Base-by-base conservation (phyloP, 208 protist species). In the Strigomonas culicis region DNA sequence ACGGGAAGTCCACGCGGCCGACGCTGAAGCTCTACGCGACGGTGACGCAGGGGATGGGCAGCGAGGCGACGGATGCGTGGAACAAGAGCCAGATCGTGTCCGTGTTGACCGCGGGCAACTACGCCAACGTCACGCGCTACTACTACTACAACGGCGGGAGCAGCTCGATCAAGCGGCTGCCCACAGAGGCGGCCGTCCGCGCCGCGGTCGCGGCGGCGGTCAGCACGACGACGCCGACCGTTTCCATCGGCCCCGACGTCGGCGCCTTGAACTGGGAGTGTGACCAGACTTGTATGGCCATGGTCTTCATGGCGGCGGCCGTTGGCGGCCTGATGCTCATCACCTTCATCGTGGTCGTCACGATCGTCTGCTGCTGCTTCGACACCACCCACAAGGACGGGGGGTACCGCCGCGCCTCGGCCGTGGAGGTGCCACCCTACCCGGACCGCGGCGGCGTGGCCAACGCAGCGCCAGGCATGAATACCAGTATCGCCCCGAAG, bases 241-340 rank as follows among this genome's bases (percentile, higher is more conserved):
- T 74, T n/a, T 34, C 44, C 39, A 56, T 60, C 0, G 51, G 57
- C 7, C 58, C 28, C 39, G 30, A 68, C 39, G 30, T 61, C 7
- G 72, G 65, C 53, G 64, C 74, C 47, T 66, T 34, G 49, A 58
- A 46, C n/a, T 22, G 27, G 1, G 59, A 64, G 47, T 15, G 69
- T 39, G 46, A 15, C 6, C 21, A 59, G 25, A 22, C 21, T 8
- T 43, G 47, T 19, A 15, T 77, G 15, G 71, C 63, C n/a, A 63
- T 81, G 47, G 74, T 81, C 55, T 27, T 68, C n/a, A 81, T 77
- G 71, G 34, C 59, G 1, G 55, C 64, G 50, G n/a, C 53, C 10
- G 62, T 77, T 19, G 61, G 63, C 41, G 52, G 70, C 32, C 36
- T 77, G 17, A 66, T 62, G 21, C 17, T 81, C n/a, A 24, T 77